A percentile compares a stretch with the other conserved stretches of the same genome.
These are phyloP conservation scores for Monosporascus ibericus DNA, from an alignment of 2,329 filamentous ascomycete species.

Conservation along the genomic window DNA sequence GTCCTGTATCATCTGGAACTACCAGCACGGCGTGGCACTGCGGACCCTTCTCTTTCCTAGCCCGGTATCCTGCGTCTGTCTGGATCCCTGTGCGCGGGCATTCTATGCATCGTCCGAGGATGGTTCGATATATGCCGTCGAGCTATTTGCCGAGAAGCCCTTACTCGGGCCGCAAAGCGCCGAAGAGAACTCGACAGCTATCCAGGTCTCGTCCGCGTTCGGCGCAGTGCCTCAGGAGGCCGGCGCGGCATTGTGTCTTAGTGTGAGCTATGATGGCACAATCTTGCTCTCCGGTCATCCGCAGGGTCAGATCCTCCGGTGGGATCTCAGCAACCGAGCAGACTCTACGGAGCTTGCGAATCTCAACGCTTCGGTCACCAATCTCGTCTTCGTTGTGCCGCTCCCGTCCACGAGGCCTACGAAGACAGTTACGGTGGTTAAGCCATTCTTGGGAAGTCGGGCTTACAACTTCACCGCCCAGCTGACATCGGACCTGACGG, in stretches of 20 bases:
- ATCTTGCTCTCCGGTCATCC: constrained; percentile 74
- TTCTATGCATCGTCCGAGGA: constrained; percentile 78
- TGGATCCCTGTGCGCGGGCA: constrained; percentile 80
- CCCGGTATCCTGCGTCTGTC: constrained; percentile 62
- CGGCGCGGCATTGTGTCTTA: constrained; percentile 62
- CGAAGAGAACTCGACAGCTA: constrained; percentile 51
- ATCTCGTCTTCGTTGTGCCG: constrained; percentile 66
- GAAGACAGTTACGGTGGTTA: constrained; percentile 60
- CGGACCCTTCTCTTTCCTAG: constrained; percentile 76
- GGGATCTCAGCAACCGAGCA: constrained; percentile 69
- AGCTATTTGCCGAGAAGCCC: constrained; percentile 57
- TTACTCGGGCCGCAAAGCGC: constrained; percentile 47
- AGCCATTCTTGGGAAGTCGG: constrained; percentile 66
- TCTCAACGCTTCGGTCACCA: constrained; percentile 77
- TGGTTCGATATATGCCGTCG: constrained; percentile 71
- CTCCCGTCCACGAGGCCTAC: constrained; percentile 41
- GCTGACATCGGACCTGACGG: constrained; percentile 40
- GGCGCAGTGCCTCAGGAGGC: constrained; percentile 56
- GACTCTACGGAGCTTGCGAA: constrained; percentile 63
- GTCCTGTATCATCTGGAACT: constrained; percentile 90
- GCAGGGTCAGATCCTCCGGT: constrained; percentile 70
- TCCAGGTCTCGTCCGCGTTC: constrained; percentile 48
- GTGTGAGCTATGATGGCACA: constrained; percentile 76
- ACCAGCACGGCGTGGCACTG: constrained; percentile 67
- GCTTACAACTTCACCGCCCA: constrained; percentile 63